Base-by-base conservation (phyloP, 116 monocot genomes). In the Zostera marina region DNA sequence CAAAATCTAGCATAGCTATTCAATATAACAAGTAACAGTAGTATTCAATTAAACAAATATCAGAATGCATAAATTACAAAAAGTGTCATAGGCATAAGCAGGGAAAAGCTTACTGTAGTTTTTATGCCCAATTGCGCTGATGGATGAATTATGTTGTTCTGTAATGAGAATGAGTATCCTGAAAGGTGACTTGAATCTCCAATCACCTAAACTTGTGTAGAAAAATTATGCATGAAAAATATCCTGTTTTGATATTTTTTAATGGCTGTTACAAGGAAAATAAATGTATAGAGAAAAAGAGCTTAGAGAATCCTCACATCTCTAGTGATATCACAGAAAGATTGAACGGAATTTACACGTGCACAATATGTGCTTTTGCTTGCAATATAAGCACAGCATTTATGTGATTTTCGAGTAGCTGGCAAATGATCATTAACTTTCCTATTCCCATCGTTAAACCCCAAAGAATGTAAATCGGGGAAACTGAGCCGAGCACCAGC, bases 381-480 rank as follows among this genome's bases (percentile, higher is more conserved):
- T 11, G 98, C 77, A 67, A 99, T 83, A 73, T 99, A 99, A 47
- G 72, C 86, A 79, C 98, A 99, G 40, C 98, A 99, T 75, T 75
- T 87, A 70, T 99, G 91, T n/a, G 76, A 81, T 67, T 64, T 68
- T 62, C 53, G 58, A 70, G 60, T 44, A 73, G 64, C 41, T 47
- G 21, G 41, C 41, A 59, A 59, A 70, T 43, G 16, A 56, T 44
- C 17, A 22, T 13, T 25, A 7, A 1, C 65, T 43, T 65, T 54
- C 13, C 42, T 22, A 44, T 44, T 22, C 38, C 44, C 7, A 11
- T 65, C 54, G 11, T 68, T 68, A 48, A 62, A 46, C 75, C 39
- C 44, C 47, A 64, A 70, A 41, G 59, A 39, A 68, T 67, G 44
- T 3, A 47, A 38, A 12, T 79, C 70, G 4, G 70, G 68, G 65